Evolutionary conservation across 2,329 filamentous ascomycete species (phyloP).

Genomic region (Seiridium cupressi): DNA sequence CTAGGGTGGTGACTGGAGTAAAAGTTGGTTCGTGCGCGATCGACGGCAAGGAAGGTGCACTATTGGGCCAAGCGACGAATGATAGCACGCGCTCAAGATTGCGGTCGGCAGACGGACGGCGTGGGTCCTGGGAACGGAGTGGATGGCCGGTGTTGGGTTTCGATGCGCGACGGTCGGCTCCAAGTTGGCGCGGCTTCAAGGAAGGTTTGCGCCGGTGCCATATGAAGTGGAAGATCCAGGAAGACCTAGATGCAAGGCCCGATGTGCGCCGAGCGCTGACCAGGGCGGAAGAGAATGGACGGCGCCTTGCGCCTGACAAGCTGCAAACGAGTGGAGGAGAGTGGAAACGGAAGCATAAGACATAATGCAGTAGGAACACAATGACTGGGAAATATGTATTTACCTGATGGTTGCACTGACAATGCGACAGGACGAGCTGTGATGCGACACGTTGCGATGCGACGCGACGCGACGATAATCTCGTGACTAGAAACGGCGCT

Average conservation of each 20-base stretch:
- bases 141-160: slow-evolving; percentile 28
- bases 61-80: slow-evolving; percentile 1
- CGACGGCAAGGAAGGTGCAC: slow-evolving; percentile 3
- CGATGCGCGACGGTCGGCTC: background rate
- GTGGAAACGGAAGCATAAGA: background rate
- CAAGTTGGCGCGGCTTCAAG: background rate
- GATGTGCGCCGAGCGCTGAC: background rate
- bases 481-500: background rate
- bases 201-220: background rate
- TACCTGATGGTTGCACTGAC: background rate
- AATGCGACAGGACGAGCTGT: background rate
- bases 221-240: background rate
- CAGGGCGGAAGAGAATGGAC: background rate
- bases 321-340: background rate
- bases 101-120: slow-evolving; percentile 5
- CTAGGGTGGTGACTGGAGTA: slow-evolving; percentile 5
- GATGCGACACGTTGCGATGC: slow-evolving; percentile 41
- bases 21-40: background rate
- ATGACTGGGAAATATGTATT: background rate
- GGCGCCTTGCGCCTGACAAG: background rate
- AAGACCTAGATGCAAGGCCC: background rate
- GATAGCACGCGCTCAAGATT: background rate
- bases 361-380: background rate
- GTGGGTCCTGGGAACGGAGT: slow-evolving; percentile 17
- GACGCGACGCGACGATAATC: slow-evolving; percentile 31